Base-by-base conservation (phyloP, 345 rosid species). In the Boechera stricta region DNA sequence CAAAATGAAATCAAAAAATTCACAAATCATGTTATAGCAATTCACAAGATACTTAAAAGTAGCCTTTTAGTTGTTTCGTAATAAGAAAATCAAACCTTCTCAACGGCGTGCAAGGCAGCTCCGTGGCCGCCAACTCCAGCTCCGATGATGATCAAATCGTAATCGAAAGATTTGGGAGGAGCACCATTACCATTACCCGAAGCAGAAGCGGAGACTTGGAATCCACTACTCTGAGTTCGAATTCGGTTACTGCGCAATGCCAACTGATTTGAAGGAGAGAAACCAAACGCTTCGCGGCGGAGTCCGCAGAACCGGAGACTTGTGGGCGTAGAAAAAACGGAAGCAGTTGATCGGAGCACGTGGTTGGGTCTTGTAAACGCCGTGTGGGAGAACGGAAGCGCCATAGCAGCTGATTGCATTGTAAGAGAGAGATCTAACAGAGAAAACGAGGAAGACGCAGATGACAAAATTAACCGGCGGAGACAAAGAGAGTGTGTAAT, bases 111-210 rank as follows among this genome's bases (percentile, higher is more conserved):
- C 44, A 96, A 88, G 1, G 97, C 99, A 65, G 99, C 97, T 38
- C 99, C 98, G 51, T 92, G 99, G 4, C 98, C 99, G 12, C 99
- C 98, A 18, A 95, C 99, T 56, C 98, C 99, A 45, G 99, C 98
- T 33, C 99, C 99, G 18, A 92, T 87, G 60, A 95, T 95, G 80
- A 92, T 72, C 84, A 95, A 79, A 81, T 92, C 99, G 74, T 95
- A 95, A 75, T 95, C 96, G 57, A 92, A 95, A 21, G 92, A 84
- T 82, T 86, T 85, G 0, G 89, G 81, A 2, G 91, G 79, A 69
- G 85, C 85, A 28, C 96, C 98, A 63, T 63, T 63, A 42, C 67
- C 67, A 63, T 95, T 91, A 38, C 61, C 29, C 3, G 66, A 66
- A 3, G 74, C 44, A 10, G 90, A 79, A 77, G 96, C 87, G 0